Evolutionary conservation across 139 green algal genomes (phyloP), one percentile per base, ranked within the genome.

Genomic region (Spirogloea muscicola): DNA sequence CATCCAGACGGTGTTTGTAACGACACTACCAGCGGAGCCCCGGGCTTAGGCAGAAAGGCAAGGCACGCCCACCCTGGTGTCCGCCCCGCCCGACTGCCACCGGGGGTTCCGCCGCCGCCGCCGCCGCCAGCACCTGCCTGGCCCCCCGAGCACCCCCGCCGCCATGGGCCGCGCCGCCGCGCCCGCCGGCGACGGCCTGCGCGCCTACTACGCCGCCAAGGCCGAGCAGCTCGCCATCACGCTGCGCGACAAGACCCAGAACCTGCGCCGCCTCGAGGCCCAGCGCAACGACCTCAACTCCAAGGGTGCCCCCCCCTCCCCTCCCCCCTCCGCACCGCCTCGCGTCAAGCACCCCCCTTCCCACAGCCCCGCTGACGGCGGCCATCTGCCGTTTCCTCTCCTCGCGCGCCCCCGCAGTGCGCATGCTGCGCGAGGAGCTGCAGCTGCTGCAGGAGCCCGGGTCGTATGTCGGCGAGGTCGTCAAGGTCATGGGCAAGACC

Each of bases 401-500:
- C 46, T 55, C n/a, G n/a, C n/a, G n/a, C n/a, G n/a, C n/a, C n/a
- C 51, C 10, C 84, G 85, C 91, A 97, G 95, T 99, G 1, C 85
- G 95, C 0, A 64, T 95, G 78, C 82, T 99, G 5, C 84, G 91
- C 7, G 95, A 99, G 82, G 95, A 99, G 90, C 84, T 98, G 34
- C 90, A 96, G 82, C 84, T 98, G 75, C 84, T 99, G 33, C 95
- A 99, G 77, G 93, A 98, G 84, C 94, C 95, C 1, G 95, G 95
- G 18, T 97, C 91, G 0, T 98, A 98, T 79, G 95, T 99, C 13
- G 95, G 95, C 0, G 95, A 99, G 69, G 93, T 99, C 38, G 92
- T 98, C 72, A 99, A 99, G 89, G 87, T 97, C 29, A 99, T 99
- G 95, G 94, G 94, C 51, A 99, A 99, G 85, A 96, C 79, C 76